phyloP scores from a whole-genome alignment of 1,284 basidiomycete genomes.

The Wolfiporia cocos region DNA sequence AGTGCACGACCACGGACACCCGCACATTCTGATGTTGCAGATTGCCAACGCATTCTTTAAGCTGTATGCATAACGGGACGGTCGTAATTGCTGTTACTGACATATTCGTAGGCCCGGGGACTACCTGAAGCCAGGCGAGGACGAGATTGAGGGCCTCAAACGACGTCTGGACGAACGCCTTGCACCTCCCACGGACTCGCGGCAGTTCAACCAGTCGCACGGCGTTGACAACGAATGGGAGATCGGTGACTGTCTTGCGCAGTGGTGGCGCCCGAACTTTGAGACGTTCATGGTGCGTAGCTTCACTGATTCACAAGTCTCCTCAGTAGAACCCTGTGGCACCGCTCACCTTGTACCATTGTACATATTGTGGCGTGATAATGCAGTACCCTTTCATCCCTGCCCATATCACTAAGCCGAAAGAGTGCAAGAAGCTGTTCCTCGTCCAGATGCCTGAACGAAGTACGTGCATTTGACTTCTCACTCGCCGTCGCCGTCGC shows the following conservation, averaged over 20 bases:
- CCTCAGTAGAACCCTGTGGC: not conserved
- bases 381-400: conserved; percentile 98
- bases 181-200: conserved; percentile 62
- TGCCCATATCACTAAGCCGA: conserved; percentile 94
- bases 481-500: not conserved
- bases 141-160: conserved; percentile 87
- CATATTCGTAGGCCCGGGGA: conserved; percentile 76
- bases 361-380: conserved; percentile 8
- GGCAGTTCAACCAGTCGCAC: conserved; percentile 66
- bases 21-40: conserved; percentile 95
- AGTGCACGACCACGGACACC: conserved; percentile 91
- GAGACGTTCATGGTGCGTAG: conserved; percentile 92
- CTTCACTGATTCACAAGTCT: conserved; percentile 1
- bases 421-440: conserved; percentile 97
- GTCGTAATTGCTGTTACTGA: conserved; percentile 1
- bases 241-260: conserved; percentile 89
- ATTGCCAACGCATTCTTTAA: conserved; percentile 99
- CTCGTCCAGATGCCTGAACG: conserved; percentile 92
- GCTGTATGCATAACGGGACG: conserved; percentile 53
- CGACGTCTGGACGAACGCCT: conserved; percentile 84
- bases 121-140: conserved; percentile 94
- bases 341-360: conserved; percentile 2
- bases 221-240: conserved; percentile 89
- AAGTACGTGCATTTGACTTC: conserved; percentile 49
- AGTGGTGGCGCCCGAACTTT: conserved; percentile 98